A percentile compares a stretch with the other conserved stretches of the same genome.
phyloP scores from a whole-genome alignment of 257 asterid genomes.

The Solanum bukasovii region DNA sequence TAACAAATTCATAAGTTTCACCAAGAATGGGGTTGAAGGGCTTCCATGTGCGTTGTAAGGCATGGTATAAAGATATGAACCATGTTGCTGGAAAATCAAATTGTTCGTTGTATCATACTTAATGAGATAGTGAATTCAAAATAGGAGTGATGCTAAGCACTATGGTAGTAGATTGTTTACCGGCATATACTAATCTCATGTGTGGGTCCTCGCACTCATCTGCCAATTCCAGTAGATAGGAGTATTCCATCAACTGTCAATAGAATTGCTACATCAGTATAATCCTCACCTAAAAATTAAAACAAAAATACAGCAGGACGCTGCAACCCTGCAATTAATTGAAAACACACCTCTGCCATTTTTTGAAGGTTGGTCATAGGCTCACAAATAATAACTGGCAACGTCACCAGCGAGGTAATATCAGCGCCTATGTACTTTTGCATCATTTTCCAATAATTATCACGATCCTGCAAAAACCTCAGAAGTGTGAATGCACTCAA shows the following conservation, averaged over 20 bases:
- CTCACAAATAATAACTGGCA: constrained; percentile 97
- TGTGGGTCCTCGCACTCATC: constrained; percentile 93
- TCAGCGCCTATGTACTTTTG: constrained; percentile 92
- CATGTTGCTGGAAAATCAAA: constrained; percentile 67
- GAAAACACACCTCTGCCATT: constrained; percentile 85
- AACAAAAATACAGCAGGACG: constrained; percentile 3
- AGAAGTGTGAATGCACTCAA: background rate
- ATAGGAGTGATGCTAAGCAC: background rate
- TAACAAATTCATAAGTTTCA: constrained; percentile 87
- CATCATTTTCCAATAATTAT: constrained; percentile 97
- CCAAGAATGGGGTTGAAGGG: constrained; percentile 99
- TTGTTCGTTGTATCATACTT: background rate
- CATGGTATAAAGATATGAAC: constrained; percentile 87
- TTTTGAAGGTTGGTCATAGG: constrained; percentile 99
- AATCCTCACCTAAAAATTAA: background rate
- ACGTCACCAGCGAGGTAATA: constrained; percentile 95
- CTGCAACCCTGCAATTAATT: background rate
- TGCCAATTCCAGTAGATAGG: constrained; percentile 82
- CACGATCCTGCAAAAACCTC: constrained; percentile 60
- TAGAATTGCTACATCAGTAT: background rate
- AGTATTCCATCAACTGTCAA: constrained; percentile 88
- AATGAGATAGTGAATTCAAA: background rate
- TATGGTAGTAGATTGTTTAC: constrained; percentile 8
- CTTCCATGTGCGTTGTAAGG: constrained; percentile 96
- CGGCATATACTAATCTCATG: constrained; percentile 87